Evolutionary conservation across 805 yeast genomes (phyloP).

Genomic region (Wickerhamomyces kurtzmanii): DNA sequence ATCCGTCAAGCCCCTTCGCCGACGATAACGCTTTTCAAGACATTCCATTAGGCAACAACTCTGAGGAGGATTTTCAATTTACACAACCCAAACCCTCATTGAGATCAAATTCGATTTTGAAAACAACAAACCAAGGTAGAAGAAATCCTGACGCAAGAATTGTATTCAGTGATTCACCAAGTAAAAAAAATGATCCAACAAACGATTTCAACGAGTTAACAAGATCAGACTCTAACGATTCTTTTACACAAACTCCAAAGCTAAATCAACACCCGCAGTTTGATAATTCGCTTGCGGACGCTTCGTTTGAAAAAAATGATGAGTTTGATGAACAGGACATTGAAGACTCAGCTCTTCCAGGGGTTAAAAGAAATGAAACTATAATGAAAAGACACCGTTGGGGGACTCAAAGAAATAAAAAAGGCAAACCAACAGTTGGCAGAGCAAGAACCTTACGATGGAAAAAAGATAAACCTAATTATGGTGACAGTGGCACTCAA

Average conservation of each 20-base stretch:
- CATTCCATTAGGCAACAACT: constrained; percentile 1
- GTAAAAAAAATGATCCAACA: constrained; percentile 5
- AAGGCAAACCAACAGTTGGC: constrained; percentile 54
- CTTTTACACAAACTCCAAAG: constrained; percentile 16
- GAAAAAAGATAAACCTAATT: constrained; percentile 23
- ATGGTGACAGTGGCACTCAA: constrained; percentile 13
- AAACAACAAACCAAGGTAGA: constrained; percentile 5
- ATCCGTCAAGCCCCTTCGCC: constrained; percentile 18
- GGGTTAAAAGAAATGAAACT: constrained; percentile 27
- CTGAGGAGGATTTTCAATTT: constrained; percentile 2
- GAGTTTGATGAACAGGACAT: constrained; percentile 5
- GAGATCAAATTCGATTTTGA: constrained; percentile 11
- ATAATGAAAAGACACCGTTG: constrained; percentile 72
- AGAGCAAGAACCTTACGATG: constrained; percentile 54
- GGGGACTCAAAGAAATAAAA: constrained; percentile 80
- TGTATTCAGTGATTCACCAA: constrained; percentile 10
- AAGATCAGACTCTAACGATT: constrained; percentile 10
- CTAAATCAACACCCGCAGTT: constrained; percentile 13
- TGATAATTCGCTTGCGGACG: constrained; percentile 6
- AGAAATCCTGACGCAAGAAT: constrained; percentile 12
- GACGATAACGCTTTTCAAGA: constrained; percentile 16
- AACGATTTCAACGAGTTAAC: constrained; percentile 6
- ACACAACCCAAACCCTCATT: constrained; percentile 6
- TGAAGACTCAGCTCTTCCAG: not conserved
- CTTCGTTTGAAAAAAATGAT: not conserved